Percentiles rank a stretch among this genome's conserved stretches.
These are phyloP conservation scores for Pisolithus sp. DNA, from an alignment of 768 basidiomycete species.

Conservation along the genomic window DNA sequence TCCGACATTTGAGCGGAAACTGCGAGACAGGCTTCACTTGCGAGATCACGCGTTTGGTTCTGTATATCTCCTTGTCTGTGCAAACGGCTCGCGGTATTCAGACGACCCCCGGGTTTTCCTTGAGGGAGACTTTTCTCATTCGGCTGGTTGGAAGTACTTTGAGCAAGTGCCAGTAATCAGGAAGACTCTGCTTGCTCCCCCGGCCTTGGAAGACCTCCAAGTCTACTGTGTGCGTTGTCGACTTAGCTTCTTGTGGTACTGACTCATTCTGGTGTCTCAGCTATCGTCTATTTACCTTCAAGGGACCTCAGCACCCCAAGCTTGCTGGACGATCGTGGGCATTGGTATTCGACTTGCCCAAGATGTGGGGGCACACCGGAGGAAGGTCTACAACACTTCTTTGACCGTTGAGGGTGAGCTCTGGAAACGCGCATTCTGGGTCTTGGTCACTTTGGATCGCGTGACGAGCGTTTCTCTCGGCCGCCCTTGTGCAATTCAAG, in stretches of 20 bases:
- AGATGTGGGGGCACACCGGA: conserved; percentile 52
- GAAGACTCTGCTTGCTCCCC: conserved; percentile 48
- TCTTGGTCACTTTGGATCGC: conserved; percentile 26
- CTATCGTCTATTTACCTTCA: conserved; percentile 49
- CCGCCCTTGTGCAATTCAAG: conserved; percentile 58
- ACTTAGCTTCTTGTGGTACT: neutral
- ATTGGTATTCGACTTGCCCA: conserved; percentile 52
- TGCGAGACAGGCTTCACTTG: conserved; percentile 45
- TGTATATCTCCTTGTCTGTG: conserved; percentile 65
- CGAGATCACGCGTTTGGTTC: conserved; percentile 47
- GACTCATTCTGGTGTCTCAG: conserved; percentile 24
- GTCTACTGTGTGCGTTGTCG: conserved; percentile 45
- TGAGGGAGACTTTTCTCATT: conserved; percentile 37
- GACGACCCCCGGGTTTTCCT: conserved; percentile 51
- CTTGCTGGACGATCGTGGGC: conserved; percentile 64
- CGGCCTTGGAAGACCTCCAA: conserved; percentile 67
- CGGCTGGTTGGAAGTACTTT: conserved; percentile 47
- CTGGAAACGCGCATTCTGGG: conserved; percentile 52
- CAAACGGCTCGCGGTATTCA: conserved; percentile 50
- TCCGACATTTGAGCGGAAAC: conserved; percentile 52
- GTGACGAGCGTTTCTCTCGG: conserved; percentile 47
- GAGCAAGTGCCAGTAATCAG: conserved; percentile 52
- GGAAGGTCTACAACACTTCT: conserved; percentile 25
- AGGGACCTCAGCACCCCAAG: conserved; percentile 54
- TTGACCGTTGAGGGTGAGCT: conserved; percentile 48